Evolutionary conservation across 495 filamentous ascomycete genomes (phyloP).

Genomic region (Aspergillus steynii): DNA sequence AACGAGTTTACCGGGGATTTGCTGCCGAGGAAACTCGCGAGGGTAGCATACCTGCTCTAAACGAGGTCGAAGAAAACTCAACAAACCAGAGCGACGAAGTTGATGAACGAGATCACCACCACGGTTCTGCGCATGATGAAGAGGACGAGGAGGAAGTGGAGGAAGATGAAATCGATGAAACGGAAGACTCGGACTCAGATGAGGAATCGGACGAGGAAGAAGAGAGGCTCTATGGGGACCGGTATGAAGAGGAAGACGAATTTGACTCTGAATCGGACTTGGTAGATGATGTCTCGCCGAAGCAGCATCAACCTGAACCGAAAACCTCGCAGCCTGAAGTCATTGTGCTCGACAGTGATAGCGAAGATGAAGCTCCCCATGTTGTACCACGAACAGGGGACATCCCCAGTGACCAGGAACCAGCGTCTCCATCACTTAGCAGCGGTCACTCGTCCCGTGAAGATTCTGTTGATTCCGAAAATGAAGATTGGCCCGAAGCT

Average conservation of each 20-base stretch:
- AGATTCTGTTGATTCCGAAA: conserved; percentile 3
- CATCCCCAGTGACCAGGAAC: background rate
- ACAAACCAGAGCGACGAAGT: background rate
- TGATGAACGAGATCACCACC: background rate
- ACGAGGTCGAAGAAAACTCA: background rate
- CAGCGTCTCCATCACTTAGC: background rate
- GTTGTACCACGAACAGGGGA: conserved; percentile 1
- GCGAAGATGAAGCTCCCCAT: conserved; percentile 36
- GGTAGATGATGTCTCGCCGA: background rate
- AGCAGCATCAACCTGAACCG: conserved; percentile 9
- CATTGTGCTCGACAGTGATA: conserved; percentile 47
- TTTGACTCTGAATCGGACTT: conserved; percentile 15
- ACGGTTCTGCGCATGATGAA: background rate
- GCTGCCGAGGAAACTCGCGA: background rate
- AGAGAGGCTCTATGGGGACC: conserved; percentile 10
- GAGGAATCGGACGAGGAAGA: conserved; percentile 10
- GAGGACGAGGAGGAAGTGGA: conserved; percentile 1
- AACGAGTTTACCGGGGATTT: background rate
- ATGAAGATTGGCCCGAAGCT: conserved; percentile 8
- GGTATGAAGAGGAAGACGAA: conserved; percentile 12
- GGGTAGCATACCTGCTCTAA: background rate
- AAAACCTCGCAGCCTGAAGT: conserved; percentile 31
- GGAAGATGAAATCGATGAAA: background rate
- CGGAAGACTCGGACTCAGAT: conserved; percentile 7
- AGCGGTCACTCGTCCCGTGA: background rate